Percentiles rank a stretch among this genome's conserved stretches.
Conservation (phyloP, 2,329 filamentous ascomycete genomes). For the Cladosporium sp. region DNA sequence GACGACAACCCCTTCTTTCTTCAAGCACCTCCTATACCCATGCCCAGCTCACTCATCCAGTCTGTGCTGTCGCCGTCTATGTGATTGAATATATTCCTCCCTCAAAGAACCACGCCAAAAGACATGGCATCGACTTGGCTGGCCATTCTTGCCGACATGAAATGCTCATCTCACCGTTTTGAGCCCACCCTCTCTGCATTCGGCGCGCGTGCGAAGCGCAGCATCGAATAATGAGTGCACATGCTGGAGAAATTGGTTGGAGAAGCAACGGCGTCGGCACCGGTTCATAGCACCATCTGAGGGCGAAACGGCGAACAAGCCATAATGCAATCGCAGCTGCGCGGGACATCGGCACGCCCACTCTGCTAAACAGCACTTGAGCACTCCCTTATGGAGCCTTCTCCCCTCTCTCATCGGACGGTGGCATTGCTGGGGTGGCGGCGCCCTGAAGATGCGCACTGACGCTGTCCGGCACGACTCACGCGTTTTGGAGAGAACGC, state of each 20-base stretch:
- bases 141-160: neutral
- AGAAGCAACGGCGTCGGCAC: slow-evolving; percentile 8
- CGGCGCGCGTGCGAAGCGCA: too few species aligned
- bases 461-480: slow-evolving; percentile 6
- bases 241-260: slow-evolving; percentile 6
- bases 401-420: too few species aligned
- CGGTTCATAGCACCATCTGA: slow-evolving; percentile 1
- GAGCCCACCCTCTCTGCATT: too few species aligned
- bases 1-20: neutral
- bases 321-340: slow-evolving; percentile 4
- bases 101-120: neutral
- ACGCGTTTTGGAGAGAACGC: slow-evolving; percentile 7
- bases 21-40: neutral
- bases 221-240: too few species aligned
- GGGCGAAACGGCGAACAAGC: slow-evolving; percentile 11
- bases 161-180: slow-evolving; percentile 2
- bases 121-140: too few species aligned
- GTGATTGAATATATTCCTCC: neutral
- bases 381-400: too few species aligned
- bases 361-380: too few species aligned
- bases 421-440: neutral
- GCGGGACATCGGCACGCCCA: slow-evolving; percentile 3
- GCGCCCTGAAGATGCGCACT: slow-evolving; percentile 6
- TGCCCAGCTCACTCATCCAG: neutral
- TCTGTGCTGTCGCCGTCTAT: neutral